phyloP scores from a whole-genome alignment of 2,329 filamentous ascomycete species.

The Neofusicoccum kwambonambiense region DNA sequence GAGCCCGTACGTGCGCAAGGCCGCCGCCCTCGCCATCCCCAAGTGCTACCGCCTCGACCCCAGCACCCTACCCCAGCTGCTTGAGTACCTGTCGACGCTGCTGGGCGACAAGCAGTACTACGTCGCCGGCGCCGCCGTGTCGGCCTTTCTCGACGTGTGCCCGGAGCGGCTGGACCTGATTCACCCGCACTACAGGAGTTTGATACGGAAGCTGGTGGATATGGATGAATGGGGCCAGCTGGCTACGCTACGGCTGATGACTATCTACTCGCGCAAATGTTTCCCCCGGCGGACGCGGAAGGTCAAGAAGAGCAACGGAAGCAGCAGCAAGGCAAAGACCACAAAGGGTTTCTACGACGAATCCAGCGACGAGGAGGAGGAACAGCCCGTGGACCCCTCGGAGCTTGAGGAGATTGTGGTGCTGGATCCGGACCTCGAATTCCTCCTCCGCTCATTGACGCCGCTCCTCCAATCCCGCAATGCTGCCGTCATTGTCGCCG shows the following conservation, averaged over 20 bases:
- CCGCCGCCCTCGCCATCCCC: conserved; percentile 88
- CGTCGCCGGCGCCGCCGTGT: conserved; percentile 90
- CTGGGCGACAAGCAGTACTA: conserved; percentile 93
- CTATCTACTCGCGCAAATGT: conserved; percentile 79
- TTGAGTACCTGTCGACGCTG: conserved; percentile 75
- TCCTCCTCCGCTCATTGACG: conserved; percentile 76
- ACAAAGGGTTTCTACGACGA: conserved; percentile 82
- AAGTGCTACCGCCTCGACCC: conserved; percentile 95
- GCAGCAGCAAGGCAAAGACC: conserved; percentile 36
- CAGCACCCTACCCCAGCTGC: conserved; percentile 75
- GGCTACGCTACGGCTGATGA: conserved; percentile 77
- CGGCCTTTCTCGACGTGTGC: conserved; percentile 85
- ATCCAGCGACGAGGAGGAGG: conserved; percentile 44
- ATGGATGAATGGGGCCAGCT: conserved; percentile 99
- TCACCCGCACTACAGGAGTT: conserved; percentile 80
- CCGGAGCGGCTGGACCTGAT: conserved; percentile 84
- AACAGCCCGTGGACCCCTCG: conserved; percentile 43
- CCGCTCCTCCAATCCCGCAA: conserved; percentile 91
- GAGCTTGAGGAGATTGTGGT: conserved; percentile 58
- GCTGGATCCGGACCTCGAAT: conserved; percentile 76
- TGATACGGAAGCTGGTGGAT: conserved; percentile 89
- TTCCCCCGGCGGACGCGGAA: conserved; percentile 71
- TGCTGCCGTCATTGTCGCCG: conserved; percentile 85
- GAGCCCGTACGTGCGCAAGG: conserved; percentile 89
- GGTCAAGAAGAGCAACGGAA: conserved; percentile 50